These are phyloP conservation scores for Sporothrix globosa DNA, from an alignment of 2,329 filamentous ascomycete genomes.

Conservation along the genomic window DNA sequence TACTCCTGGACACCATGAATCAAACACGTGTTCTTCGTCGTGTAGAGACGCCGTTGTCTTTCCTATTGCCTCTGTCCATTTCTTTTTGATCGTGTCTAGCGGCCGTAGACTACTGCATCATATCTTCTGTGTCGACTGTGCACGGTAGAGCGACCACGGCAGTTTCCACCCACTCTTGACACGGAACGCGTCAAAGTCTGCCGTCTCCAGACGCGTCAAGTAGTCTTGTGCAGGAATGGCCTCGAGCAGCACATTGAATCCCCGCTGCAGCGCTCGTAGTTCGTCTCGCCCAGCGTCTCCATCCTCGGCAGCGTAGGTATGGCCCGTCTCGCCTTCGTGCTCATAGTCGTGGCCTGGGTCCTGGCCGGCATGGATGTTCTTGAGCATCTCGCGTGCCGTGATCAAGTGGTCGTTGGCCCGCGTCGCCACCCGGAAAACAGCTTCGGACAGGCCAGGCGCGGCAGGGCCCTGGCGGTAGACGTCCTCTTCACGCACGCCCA, in stretches of 20 bases:
- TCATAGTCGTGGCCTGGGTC: slow-evolving; percentile 86
- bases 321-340: slow-evolving; percentile 76
- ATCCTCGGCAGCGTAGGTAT: slow-evolving; percentile 49
- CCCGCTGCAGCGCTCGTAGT: slow-evolving; percentile 57
- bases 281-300: slow-evolving; percentile 44
- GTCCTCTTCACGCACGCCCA: slow-evolving; percentile 82
- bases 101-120: slow-evolving; percentile 39
- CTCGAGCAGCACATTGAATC: slow-evolving; percentile 80
- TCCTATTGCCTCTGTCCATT: neutral
- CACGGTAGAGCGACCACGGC: slow-evolving; percentile 72
- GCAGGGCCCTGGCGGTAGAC: slow-evolving; percentile 77
- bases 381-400: slow-evolving; percentile 88
- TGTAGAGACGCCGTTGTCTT: neutral
- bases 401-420: slow-evolving; percentile 95
- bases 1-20: neutral
- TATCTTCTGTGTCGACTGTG: slow-evolving; percentile 54
- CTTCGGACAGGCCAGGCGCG: slow-evolving; percentile 83
- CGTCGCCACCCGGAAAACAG: slow-evolving; percentile 89
- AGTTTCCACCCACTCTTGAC: slow-evolving; percentile 75
- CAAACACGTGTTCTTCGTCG: neutral
- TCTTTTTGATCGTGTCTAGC: neutral
- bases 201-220: slow-evolving; percentile 73
- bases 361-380: slow-evolving; percentile 72
- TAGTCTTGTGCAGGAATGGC: slow-evolving; percentile 78
- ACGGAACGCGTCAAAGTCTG: slow-evolving; percentile 81